Percentiles rank a stretch among this genome's conserved stretches.
These are phyloP conservation scores for Cicer chorassanicum DNA, from an alignment of 306 rosid species.

Conservation along the genomic window DNA sequence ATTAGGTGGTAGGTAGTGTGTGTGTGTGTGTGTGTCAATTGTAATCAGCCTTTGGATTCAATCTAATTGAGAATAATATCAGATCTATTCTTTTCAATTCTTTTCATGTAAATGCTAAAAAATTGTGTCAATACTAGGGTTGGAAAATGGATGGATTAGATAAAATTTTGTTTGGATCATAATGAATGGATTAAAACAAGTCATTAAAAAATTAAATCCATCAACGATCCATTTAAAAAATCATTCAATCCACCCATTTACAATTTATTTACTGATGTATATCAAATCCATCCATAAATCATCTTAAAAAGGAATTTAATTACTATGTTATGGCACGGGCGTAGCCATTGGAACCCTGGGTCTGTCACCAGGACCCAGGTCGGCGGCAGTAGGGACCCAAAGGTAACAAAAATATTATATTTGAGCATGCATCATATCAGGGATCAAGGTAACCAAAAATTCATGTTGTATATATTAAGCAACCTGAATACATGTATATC, in stretches of 20 bases:
- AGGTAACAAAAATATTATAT: constrained; percentile 7
- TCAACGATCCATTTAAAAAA: too few relatives aligned
- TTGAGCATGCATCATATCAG: background rate
- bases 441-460: background rate
- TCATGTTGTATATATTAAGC: too few relatives aligned
- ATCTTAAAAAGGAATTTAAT: background rate
- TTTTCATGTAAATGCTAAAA: background rate
- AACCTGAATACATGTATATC: background rate
- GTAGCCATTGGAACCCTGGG: too few relatives aligned
- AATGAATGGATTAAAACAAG: background rate
- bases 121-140: background rate
- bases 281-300: background rate
- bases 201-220: background rate
- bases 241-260: background rate
- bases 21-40: background rate
- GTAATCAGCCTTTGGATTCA: constrained; percentile 3
- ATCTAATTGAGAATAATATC: background rate
- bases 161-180: background rate
- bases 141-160: background rate
- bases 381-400: too few relatives aligned
- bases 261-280: background rate
- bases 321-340: background rate
- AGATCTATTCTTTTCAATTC: background rate
- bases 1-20: background rate
- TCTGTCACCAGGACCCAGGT: too few relatives aligned